A percentile compares a stretch with the other conserved stretches of the same genome.
phyloP scores from a whole-genome alignment of 805 yeast species.

The Nematodospora valgi region DNA sequence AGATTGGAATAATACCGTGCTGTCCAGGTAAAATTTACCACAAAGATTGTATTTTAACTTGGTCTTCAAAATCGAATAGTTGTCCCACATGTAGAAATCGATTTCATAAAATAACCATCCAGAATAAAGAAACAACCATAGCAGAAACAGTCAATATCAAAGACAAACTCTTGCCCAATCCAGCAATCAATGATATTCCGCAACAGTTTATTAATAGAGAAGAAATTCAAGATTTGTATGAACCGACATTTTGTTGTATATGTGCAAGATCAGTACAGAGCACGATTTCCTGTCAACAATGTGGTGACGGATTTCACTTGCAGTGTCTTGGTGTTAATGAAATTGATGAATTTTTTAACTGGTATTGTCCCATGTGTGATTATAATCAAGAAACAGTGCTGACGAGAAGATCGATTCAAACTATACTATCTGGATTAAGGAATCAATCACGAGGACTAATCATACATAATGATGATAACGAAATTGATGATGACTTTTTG shows the following conservation, averaged over 20 bases:
- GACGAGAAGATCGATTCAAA: background rate
- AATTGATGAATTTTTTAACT: constrained; percentile 15
- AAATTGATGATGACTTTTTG: constrained; percentile 28
- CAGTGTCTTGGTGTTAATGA: constrained; percentile 5
- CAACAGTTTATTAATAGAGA: constrained; percentile 23
- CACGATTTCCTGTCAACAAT: constrained; percentile 7
- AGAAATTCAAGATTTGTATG: background rate
- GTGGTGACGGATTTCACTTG: constrained; percentile 7
- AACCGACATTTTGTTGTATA: constrained; percentile 13
- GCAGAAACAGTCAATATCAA: constrained; percentile 15
- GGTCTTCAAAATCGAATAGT: constrained; percentile 55
- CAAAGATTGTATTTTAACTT: constrained; percentile 49
- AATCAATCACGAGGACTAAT: constrained; percentile 14
- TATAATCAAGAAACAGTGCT: constrained; percentile 31
- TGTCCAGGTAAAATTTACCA: constrained; percentile 59
- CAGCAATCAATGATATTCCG: constrained; percentile 37
- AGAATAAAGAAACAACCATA: constrained; percentile 2
- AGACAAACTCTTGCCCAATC: constrained; percentile 31
- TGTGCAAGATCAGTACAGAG: constrained; percentile 1
- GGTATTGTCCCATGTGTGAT: constrained; percentile 56
- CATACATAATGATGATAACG: constrained; percentile 27
- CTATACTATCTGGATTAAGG: constrained; percentile 1
- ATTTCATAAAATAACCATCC: constrained; percentile 36
- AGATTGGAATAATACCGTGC: constrained; percentile 21
- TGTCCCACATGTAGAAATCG: constrained; percentile 61